phyloP scores from a whole-genome alignment of 352 stramenopile species.

The Globisporangium barbulae region DNA sequence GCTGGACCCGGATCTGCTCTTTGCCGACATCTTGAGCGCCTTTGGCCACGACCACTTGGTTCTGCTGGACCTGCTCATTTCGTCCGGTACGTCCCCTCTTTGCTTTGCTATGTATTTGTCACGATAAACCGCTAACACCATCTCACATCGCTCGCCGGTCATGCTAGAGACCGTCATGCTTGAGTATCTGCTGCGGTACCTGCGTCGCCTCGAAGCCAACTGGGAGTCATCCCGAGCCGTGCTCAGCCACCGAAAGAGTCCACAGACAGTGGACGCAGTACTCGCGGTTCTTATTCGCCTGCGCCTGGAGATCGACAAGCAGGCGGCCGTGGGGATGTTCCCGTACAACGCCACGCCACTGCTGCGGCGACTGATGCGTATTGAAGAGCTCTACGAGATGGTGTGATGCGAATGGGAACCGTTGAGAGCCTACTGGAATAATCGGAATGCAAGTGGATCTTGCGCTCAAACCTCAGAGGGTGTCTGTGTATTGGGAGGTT shows the following conservation, averaged over 20 bases:
- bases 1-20: slow-evolving; percentile 54
- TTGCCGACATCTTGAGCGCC: slow-evolving; percentile 41
- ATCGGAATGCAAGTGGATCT: too few species aligned
- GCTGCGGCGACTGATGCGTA: slow-evolving; percentile 36
- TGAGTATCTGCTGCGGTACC: slow-evolving; percentile 54
- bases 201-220: slow-evolving; percentile 28
- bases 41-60: slow-evolving; percentile 62
- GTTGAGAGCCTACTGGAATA: neutral
- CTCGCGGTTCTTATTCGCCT: slow-evolving; percentile 61
- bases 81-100: slow-evolving; percentile 40
- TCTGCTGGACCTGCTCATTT: slow-evolving; percentile 64
- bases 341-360: slow-evolving; percentile 50
- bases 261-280: slow-evolving; percentile 27
- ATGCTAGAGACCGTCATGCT: slow-evolving; percentile 62
- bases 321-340: slow-evolving; percentile 40
- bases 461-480: too few species aligned
- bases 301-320: slow-evolving; percentile 55
- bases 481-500: too few species aligned
- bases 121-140: neutral
- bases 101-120: neutral
- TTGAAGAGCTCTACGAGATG: slow-evolving; percentile 57
- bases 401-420: neutral
- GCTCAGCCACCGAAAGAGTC: slow-evolving; percentile 16
- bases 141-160: neutral
- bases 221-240: slow-evolving; percentile 30